phyloP scores from a whole-genome alignment of 306 rosid species.

The Cajanus cajan region DNA sequence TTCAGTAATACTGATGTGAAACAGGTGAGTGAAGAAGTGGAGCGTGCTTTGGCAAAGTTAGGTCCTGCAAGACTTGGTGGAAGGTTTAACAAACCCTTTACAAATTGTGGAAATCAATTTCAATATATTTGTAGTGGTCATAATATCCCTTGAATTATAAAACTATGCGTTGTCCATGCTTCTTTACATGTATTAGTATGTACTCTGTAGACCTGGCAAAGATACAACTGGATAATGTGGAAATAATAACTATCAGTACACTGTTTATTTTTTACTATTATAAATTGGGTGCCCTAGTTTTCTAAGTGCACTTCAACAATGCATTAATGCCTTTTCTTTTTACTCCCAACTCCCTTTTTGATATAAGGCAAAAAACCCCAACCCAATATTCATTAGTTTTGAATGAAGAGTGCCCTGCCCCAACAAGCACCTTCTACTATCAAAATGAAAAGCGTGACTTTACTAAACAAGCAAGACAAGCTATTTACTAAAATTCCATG shows the following conservation, averaged over 20 bases:
- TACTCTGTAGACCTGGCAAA: constrained; percentile 13
- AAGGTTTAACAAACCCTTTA: constrained; percentile 52
- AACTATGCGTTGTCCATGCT: neutral
- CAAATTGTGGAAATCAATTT: constrained; percentile 22
- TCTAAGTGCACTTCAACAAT: no score
- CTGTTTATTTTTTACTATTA: constrained; percentile 13
- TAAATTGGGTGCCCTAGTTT: no score
- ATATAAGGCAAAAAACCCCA: no score
- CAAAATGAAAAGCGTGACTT: no score
- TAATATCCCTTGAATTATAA: constrained; percentile 4
- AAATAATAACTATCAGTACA: neutral
- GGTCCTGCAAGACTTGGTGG: constrained; percentile 80
- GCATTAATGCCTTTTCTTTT: no score
- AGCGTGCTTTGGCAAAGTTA: constrained; percentile 86
- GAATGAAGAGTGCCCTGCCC: no score
- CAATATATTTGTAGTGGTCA: constrained; percentile 2
- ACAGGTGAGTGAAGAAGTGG: constrained; percentile 98
- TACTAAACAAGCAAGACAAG: no score
- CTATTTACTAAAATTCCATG: neutral
- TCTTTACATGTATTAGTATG: constrained; percentile 17
- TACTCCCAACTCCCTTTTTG: no score
- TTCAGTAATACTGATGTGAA: constrained; percentile 24
- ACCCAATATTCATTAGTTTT: no score
- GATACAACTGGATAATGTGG: constrained; percentile 10
- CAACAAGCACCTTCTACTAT: no score